Percentiles rank a stretch among this genome's conserved stretches.
Evolutionary conservation across 116 monocot genomes (phyloP).

Genomic region (Papilionanthe hybrid): DNA sequence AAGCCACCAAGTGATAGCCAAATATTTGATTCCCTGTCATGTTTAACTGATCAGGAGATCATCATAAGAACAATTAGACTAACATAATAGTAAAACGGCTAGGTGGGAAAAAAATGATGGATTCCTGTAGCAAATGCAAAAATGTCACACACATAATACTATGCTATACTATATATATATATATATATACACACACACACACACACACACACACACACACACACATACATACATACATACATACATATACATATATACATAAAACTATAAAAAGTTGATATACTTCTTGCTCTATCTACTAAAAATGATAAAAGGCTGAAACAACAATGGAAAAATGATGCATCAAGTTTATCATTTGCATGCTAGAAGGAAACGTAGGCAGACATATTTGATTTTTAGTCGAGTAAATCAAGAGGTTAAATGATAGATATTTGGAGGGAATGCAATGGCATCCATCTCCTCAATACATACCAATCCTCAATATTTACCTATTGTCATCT

Average conservation of each 20-base stretch:
- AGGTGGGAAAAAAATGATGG: not conserved
- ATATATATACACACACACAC: too few species aligned
- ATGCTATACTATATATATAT: too few species aligned
- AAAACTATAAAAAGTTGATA: not conserved
- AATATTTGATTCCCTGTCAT: slow-evolving; percentile 66
- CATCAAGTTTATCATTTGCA: not conserved
- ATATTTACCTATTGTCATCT: not conserved
- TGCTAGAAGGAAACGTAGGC: not conserved
- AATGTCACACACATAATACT: too few species aligned
- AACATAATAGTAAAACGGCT: not conserved
- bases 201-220: too few species aligned
- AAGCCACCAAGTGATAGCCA: slow-evolving; percentile 90
- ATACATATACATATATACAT: not conserved
- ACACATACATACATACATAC: too few species aligned
- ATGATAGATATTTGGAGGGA: not conserved
- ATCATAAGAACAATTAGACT: not conserved
- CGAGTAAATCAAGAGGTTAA: not conserved
- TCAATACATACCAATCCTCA: not conserved
- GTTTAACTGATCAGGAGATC: slow-evolving; percentile 5
- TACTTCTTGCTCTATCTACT: not conserved
- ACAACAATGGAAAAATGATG: not conserved
- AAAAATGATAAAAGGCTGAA: not conserved
- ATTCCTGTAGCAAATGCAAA: not conserved
- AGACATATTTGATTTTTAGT: not conserved
- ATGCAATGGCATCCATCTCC: not conserved